These are phyloP conservation scores for Solanum ahanhuiri DNA, from an alignment of 257 asterid species.

Conservation along the genomic window DNA sequence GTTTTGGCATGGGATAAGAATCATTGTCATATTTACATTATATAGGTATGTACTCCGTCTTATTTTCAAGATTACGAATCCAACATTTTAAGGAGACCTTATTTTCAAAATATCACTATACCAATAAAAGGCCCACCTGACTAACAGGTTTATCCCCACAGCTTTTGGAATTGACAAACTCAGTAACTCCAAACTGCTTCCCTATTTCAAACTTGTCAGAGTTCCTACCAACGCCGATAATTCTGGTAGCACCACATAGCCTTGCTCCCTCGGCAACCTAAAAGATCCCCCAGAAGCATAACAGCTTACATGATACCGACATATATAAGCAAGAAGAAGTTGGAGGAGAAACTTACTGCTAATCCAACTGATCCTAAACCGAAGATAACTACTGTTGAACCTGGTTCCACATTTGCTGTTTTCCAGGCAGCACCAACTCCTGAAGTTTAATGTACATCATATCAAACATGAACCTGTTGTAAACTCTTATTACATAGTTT, in stretches of 20 bases:
- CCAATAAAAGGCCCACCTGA: slow-evolving; percentile 30
- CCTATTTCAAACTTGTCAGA: slow-evolving; percentile 56
- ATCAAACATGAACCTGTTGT: neutral
- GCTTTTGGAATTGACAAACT: slow-evolving; percentile 47
- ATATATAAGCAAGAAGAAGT: neutral
- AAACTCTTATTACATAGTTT: no score
- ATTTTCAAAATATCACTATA: no score
- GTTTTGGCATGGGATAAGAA: neutral
- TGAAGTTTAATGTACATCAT: neutral
- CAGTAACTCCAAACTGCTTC: slow-evolving; percentile 72
- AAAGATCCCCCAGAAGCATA: neutral
- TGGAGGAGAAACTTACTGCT: slow-evolving; percentile 35
- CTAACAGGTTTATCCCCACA: slow-evolving; percentile 53
- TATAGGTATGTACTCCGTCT: neutral
- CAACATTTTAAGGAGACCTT: neutral
- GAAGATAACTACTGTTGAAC: slow-evolving; percentile 81
- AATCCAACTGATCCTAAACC: slow-evolving; percentile 86
- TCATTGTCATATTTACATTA: neutral
- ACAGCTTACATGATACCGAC: neutral
- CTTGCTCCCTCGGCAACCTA: slow-evolving; percentile 94
- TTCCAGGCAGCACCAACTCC: slow-evolving; percentile 94
- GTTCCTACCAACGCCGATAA: slow-evolving; percentile 73
- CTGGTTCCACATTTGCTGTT: slow-evolving; percentile 73
- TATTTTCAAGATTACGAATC: neutral
- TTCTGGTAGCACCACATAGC: slow-evolving; percentile 57